Percentiles rank a stretch among this genome's conserved stretches.
Conservation (phyloP, 106 monocot species). For the Triglochin maritima region DNA sequence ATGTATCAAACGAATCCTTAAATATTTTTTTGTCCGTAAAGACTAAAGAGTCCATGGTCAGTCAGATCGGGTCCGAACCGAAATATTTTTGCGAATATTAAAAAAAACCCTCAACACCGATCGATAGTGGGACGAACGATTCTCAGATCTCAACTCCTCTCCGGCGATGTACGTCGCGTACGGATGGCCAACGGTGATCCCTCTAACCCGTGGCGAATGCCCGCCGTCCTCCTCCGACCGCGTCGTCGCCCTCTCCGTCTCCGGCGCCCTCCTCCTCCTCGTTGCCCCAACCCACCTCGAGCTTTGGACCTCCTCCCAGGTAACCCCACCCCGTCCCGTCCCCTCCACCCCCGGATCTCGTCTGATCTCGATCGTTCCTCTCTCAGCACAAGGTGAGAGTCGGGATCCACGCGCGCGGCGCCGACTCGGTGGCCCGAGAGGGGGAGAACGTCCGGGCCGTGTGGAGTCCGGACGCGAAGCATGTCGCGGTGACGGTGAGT, state of each 20-base stretch:
- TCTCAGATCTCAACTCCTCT: not conserved
- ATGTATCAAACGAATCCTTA: too few relatives aligned
- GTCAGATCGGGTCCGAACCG: too few relatives aligned
- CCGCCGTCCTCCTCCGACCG: conserved; percentile 32
- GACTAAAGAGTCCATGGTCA: too few relatives aligned
- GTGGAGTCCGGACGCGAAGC: conserved; percentile 91
- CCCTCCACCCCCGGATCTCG: not conserved
- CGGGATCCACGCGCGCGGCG: conserved; percentile 46
- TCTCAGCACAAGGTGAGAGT: conserved; percentile 79
- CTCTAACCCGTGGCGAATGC: conserved; percentile 32
- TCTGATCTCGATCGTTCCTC: not conserved
- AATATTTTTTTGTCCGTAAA: too few relatives aligned
- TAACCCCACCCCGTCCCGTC: not conserved
- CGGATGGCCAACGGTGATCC: conserved; percentile 97
- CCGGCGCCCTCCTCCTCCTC: conserved; percentile 57
- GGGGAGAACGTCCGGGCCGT: conserved; percentile 69
- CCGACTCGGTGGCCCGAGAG: conserved; percentile 41
- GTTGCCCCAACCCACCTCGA: conserved; percentile 67
- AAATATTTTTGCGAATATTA: too few relatives aligned
- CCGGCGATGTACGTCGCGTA: conserved; percentile 82
- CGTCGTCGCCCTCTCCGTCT: conserved; percentile 53
- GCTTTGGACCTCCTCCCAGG: conserved; percentile 91
- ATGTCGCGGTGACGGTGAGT: conserved; percentile 27
- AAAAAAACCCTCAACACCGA: too few relatives aligned
- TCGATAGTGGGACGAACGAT: too few relatives aligned